These are phyloP conservation scores for Suillus decipiens DNA, from an alignment of 768 basidiomycete genomes.

Conservation along the genomic window DNA sequence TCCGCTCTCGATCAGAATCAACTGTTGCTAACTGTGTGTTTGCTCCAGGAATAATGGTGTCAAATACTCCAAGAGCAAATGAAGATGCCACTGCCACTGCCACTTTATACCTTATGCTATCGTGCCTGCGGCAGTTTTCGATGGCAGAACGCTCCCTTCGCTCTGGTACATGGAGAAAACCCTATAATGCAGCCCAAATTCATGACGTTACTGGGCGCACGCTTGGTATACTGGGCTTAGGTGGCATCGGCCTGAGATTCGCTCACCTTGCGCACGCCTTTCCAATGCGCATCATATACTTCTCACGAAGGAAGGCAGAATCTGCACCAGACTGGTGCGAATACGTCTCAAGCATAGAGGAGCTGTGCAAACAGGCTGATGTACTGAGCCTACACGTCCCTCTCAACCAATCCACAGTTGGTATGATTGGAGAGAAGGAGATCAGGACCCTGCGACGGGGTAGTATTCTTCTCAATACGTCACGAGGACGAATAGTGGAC, in stretches of 20 bases:
- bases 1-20: neutral
- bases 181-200: conserved; percentile 43
- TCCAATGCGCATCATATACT: conserved; percentile 85
- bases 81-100: conserved; percentile 87
- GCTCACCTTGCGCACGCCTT: conserved; percentile 72
- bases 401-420: conserved; percentile 66
- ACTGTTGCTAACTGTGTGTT: conserved; percentile 1
- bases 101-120: conserved; percentile 74
- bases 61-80: conserved; percentile 84
- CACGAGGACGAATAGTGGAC: conserved; percentile 82
- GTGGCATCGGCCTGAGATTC: conserved; percentile 67
- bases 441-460: conserved; percentile 74
- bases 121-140: conserved; percentile 70
- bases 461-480: conserved; percentile 77
- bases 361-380: conserved; percentile 68
- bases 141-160: conserved; percentile 54
- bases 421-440: conserved; percentile 68
- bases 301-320: conserved; percentile 37
- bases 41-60: conserved; percentile 63
- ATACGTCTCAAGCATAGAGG: conserved; percentile 6
- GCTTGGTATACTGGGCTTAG: conserved; percentile 68
- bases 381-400: conserved; percentile 85
- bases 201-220: conserved; percentile 67
- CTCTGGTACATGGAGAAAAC: conserved; percentile 57
- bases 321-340: neutral